Evolutionary conservation across 176 grass and related monocot genomes (phyloP).

Genomic region (Typha latifolia): DNA sequence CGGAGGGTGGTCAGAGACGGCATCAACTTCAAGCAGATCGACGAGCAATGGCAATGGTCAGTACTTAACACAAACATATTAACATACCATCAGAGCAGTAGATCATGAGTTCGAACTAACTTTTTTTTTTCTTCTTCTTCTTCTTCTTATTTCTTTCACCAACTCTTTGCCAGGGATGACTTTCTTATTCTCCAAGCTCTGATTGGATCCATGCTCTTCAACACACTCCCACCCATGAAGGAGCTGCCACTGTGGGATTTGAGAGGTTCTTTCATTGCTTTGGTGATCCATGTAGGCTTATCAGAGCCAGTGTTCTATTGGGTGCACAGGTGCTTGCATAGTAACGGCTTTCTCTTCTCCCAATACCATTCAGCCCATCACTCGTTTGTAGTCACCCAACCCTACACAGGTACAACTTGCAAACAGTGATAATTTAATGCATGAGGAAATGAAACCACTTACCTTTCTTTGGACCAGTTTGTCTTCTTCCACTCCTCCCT

Average conservation of each 20-base stretch:
- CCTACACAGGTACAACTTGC: conserved; percentile 41
- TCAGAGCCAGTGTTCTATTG: conserved; percentile 73
- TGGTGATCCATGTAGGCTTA: conserved; percentile 50
- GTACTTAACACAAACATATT: background rate
- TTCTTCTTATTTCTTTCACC: background rate
- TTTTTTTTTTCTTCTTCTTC: background rate
- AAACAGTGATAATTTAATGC: background rate
- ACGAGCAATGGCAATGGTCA: conserved; percentile 81
- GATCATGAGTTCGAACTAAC: background rate
- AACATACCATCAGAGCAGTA: background rate
- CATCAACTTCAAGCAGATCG: conserved; percentile 73
- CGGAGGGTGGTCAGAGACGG: conserved; percentile 59
- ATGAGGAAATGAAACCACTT: background rate
- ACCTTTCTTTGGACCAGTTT: background rate
- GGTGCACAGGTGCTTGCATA: conserved; percentile 57
- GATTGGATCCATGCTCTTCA: conserved; percentile 32
- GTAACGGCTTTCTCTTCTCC: conserved; percentile 37
- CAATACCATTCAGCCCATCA: conserved; percentile 60
- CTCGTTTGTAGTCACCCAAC: conserved; percentile 46
- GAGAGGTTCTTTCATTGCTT: conserved; percentile 37
- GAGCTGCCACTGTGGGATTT: conserved; percentile 18
- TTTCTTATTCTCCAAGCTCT: conserved; percentile 65
- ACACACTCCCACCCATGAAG: conserved; percentile 17
- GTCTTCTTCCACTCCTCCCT: background rate
- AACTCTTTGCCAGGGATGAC: conserved; percentile 51